Percentiles rank a stretch among this genome's conserved stretches.
These are phyloP conservation scores for Sanghuangporus baumii DNA, from an alignment of 1,284 basidiomycete genomes.

Conservation along the genomic window DNA sequence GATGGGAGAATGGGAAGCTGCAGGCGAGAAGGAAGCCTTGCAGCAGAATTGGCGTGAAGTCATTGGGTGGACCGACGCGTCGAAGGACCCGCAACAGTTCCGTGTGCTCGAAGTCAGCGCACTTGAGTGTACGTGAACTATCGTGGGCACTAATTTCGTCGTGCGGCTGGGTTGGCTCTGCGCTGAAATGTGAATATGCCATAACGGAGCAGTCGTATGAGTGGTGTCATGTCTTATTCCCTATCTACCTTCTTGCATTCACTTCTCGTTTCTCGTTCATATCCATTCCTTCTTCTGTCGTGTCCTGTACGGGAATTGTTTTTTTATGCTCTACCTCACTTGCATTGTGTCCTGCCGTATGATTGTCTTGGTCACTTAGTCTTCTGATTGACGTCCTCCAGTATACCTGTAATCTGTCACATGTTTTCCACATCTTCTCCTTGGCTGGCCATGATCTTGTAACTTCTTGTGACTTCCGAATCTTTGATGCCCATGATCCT, in stretches of 20 bases:
- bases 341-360: background rate
- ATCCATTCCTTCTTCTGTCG: background rate
- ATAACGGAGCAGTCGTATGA: background rate
- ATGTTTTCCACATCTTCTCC: background rate
- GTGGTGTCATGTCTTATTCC: constrained; percentile 14
- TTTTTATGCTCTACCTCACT: too few relatives aligned
- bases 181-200: background rate
- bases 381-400: background rate
- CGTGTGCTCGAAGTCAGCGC: constrained; percentile 72
- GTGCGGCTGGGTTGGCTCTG: background rate
- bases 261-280: background rate
- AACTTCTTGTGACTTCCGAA: background rate
- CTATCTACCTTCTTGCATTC: constrained; percentile 5
- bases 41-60: constrained; percentile 70
- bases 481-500: background rate
- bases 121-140: constrained; percentile 56
- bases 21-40: constrained; percentile 80
- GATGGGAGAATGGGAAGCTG: constrained; percentile 60
- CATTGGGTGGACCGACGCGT: constrained; percentile 71
- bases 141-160: too few relatives aligned
- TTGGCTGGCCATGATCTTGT: background rate
- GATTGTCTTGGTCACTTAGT: background rate
- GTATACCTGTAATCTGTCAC: background rate
- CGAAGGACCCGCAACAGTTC: constrained; percentile 65
- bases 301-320: background rate